Conservation (phyloP, 1,139 yeast species). For the Meyerozyma guilliermondii region DNA sequence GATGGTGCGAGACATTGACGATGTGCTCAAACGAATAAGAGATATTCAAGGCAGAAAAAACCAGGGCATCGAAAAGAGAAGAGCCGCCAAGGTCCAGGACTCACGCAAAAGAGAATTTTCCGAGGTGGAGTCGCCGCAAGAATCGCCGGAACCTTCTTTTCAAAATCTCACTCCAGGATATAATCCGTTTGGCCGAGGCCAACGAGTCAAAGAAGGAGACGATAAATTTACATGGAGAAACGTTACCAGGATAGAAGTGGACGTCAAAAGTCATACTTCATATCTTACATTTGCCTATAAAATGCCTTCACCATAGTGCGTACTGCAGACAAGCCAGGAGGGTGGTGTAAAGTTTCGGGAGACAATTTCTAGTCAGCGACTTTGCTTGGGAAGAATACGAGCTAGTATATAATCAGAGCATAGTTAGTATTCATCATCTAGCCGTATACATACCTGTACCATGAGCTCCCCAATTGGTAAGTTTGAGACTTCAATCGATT, state of each 20-base stretch:
- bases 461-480: slow-evolving; percentile 54
- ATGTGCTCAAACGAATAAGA: slow-evolving; percentile 73
- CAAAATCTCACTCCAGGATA: slow-evolving; percentile 51
- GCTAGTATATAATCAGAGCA: neutral
- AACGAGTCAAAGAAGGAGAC: slow-evolving; percentile 83
- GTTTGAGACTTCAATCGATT: slow-evolving; percentile 15
- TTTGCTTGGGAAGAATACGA: neutral
- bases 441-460: slow-evolving; percentile 1
- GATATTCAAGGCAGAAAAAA: slow-evolving; percentile 75
- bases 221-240: slow-evolving; percentile 71
- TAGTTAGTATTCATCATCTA: neutral
- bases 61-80: slow-evolving; percentile 64
- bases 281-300: slow-evolving; percentile 83
- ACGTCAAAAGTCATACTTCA: slow-evolving; percentile 90
- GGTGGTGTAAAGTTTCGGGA: neutral
- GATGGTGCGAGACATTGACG: slow-evolving; percentile 77
- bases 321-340: neutral
- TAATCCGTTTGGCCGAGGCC: slow-evolving; percentile 89
- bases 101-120: slow-evolving; percentile 16
- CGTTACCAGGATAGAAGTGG: slow-evolving; percentile 77
- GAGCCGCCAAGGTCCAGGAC: slow-evolving; percentile 25
- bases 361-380: slow-evolving; percentile 1
- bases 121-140: slow-evolving; percentile 13
- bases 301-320: slow-evolving; percentile 14
- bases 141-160: slow-evolving; percentile 10